These are phyloP conservation scores for Leccinum broughii DNA, from an alignment of 768 basidiomycete species.

Conservation along the genomic window DNA sequence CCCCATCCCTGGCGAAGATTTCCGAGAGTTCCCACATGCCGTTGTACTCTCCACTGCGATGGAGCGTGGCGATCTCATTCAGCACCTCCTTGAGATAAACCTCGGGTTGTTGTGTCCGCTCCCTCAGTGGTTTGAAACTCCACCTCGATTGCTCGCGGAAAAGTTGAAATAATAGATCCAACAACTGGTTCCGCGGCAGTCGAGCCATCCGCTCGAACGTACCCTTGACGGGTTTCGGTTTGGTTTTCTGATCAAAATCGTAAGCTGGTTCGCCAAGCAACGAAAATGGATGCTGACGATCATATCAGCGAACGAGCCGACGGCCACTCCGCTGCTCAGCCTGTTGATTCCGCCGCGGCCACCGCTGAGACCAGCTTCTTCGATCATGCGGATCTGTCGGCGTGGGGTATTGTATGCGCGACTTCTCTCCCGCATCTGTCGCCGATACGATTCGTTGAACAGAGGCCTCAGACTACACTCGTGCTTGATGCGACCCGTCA, in stretches of 20 bases:
- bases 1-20: conserved; percentile 65
- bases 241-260: conserved; percentile 48
- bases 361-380: conserved; percentile 66
- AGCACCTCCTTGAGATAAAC: conserved; percentile 84
- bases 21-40: conserved; percentile 81
- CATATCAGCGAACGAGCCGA: conserved; percentile 60
- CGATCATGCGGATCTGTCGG: conserved; percentile 71
- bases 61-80: conserved; percentile 70
- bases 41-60: conserved; percentile 78
- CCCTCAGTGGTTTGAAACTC: conserved; percentile 74
- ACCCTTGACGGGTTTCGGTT: conserved; percentile 66
- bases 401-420: conserved; percentile 63
- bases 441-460: conserved; percentile 66
- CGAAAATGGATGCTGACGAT: conserved; percentile 49
- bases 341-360: conserved; percentile 75
- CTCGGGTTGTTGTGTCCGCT: conserved; percentile 84
- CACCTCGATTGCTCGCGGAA: conserved; percentile 83
- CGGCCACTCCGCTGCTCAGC: conserved; percentile 72
- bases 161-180: conserved; percentile 76
- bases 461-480: conserved; percentile 73
- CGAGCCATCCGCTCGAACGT: conserved; percentile 89
- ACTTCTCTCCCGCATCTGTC: conserved; percentile 70
- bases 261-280: conserved; percentile 6
- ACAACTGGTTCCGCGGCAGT: conserved; percentile 83
- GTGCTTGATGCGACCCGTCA: conserved; percentile 80